Conservation (phyloP, 495 filamentous ascomycete species). For the Neurospora sp. region DNA sequence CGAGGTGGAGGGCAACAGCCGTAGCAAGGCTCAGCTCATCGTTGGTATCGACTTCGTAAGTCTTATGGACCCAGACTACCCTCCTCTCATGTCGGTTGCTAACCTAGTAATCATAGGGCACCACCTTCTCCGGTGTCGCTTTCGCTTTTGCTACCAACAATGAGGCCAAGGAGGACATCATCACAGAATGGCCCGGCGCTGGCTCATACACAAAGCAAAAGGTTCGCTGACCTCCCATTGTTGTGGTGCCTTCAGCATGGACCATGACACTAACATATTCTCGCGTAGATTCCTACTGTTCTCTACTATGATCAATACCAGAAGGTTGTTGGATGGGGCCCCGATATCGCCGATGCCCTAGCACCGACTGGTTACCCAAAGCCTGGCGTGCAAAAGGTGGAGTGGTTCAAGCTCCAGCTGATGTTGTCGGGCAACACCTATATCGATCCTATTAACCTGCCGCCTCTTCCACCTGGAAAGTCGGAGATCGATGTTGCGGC, state of each 20-base stretch:
- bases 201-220: constrained; percentile 70
- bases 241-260: neutral
- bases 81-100: constrained; percentile 5
- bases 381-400: constrained; percentile 65
- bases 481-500: constrained; percentile 69
- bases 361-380: constrained; percentile 67
- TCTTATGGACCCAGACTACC: constrained; percentile 1
- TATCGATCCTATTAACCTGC: constrained; percentile 69
- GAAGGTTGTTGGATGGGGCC: constrained; percentile 68
- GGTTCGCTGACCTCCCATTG: constrained; percentile 24
- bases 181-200: constrained; percentile 67
- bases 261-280: neutral
- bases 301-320: constrained; percentile 70
- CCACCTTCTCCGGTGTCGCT: constrained; percentile 65
- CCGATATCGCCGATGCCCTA: constrained; percentile 64
- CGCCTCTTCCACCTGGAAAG: constrained; percentile 64
- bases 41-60: constrained; percentile 75
- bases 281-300: constrained; percentile 57
- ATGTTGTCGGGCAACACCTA: constrained; percentile 73
- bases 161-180: constrained; percentile 70
- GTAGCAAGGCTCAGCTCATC: constrained; percentile 71
- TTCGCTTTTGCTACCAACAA: constrained; percentile 69
- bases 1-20: constrained; percentile 78
- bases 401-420: constrained; percentile 72
- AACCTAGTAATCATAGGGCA: constrained; percentile 41